A percentile compares a stretch with the other conserved stretches of the same genome.
These are phyloP conservation scores for Akanthomyces muscarius DNA, from an alignment of 2,329 filamentous ascomycete species.

Conservation along the genomic window DNA sequence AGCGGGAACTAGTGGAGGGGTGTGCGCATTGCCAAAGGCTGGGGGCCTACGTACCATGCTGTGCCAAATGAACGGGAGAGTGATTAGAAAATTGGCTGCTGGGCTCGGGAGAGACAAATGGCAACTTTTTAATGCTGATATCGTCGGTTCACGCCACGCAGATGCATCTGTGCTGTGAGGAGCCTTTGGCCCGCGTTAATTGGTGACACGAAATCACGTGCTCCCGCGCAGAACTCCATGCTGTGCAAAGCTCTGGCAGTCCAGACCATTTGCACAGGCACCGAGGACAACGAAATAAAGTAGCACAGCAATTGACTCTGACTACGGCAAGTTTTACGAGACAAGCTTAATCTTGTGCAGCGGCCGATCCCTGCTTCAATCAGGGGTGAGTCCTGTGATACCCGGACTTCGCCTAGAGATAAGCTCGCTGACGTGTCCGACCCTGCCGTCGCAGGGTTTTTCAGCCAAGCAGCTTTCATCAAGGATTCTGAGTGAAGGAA, in stretches of 20 bases:
- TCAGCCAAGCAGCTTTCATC: conserved; percentile 23
- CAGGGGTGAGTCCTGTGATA: neutral
- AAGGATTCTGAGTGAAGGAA: conserved; percentile 21
- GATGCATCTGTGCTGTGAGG: neutral
- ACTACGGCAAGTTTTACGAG: neutral
- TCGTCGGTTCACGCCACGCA: neutral
- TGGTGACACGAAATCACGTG: conserved; percentile 16
- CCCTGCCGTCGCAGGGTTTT: neutral
- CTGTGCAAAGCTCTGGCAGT: neutral
- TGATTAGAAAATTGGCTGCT: neutral
- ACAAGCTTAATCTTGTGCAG: neutral
- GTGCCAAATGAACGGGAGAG: neutral
- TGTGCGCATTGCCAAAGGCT: neutral
- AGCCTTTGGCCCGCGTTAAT: conserved; percentile 10
- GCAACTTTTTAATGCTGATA: neutral
- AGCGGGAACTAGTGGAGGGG: conserved; percentile 4
- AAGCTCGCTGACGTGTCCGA: conserved; percentile 7
- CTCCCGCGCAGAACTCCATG: neutral
- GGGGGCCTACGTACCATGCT: conserved; percentile 7
- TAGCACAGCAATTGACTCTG: neutral
- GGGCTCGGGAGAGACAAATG: neutral
- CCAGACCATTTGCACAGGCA: neutral
- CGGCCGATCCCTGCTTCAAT: neutral
- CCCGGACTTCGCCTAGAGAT: neutral
- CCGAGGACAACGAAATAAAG: neutral